Evolutionary conservation across 495 filamentous ascomycete genomes (phyloP), one percentile per base, ranked within the genome.

Genomic region (Tetracladium setigerum): DNA sequence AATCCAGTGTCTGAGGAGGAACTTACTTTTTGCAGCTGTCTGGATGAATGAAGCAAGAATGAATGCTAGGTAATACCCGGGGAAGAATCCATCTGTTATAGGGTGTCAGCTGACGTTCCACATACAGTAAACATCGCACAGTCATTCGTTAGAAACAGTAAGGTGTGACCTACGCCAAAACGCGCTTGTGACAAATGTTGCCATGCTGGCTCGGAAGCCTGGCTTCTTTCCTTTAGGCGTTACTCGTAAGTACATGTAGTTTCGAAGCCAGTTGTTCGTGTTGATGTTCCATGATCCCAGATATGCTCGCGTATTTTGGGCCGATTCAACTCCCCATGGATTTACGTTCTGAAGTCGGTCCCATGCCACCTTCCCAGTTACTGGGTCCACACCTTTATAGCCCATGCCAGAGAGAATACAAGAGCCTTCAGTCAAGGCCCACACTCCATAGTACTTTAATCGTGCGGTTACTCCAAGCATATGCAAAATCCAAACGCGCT

Each of bases 201-300:
- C 90, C 73, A 98, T 64, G 60, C 84, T 95, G 30, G 92, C 94
- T 41, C 91, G 75, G 70, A 98, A 98, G 2, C 92, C 92, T 8
- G 92, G 92, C 62, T 97, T 98, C 73, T 86, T 92, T 41, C 92
- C 92, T 54, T 85, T 85, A 3, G 92, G 92, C 4, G 92, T 98
- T 2, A 98, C 94, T 14, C 92, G 84, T 34, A 98, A 72, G 60
- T 97, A 98, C 50, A 98, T 72, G 59, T 95, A 97, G 62, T 97
- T 95, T 31, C 91, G 81, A 46, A 98, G 68, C 92, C 92, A 98
- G 56, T 87, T 80, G 64, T 95, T 98, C 14, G 92, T 97, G 65
- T 98, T 98, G 72, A 94, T 92, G 66, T 98, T 98, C 92, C 92
- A 98, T 60, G 74, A 82, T 40, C 83, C 91, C 9, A 98, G 72